These are phyloP conservation scores for Camellia lanceoleosa DNA, from an alignment of 148 eudicot species.

Conservation along the genomic window DNA sequence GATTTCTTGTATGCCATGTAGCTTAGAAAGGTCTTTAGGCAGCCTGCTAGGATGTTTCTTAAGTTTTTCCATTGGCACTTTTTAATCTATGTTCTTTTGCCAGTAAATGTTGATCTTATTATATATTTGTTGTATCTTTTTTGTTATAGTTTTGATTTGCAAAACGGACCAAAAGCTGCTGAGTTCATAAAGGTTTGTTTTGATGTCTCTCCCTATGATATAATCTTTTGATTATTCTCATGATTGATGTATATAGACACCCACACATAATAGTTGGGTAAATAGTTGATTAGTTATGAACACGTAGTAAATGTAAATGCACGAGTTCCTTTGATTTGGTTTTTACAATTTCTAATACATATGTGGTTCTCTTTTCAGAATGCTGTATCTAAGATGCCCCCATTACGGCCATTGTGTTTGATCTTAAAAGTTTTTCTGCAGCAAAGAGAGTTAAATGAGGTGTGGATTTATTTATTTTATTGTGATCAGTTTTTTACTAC, in stretches of 20 bases:
- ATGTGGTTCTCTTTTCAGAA: conserved; percentile 41
- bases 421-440: conserved; percentile 92
- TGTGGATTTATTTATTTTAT: conserved; percentile 13
- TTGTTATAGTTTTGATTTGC: conserved; percentile 74
- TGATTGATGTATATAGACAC: background rate
- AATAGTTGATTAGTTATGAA: too few relatives aligned
- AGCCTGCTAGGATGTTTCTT: background rate
- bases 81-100: background rate
- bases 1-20: conserved; percentile 1
- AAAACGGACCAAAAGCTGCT: conserved; percentile 95
- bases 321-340: background rate
- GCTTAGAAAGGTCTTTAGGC: background rate
- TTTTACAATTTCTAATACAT: conserved; percentile 2
- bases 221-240: background rate
- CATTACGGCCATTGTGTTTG: conserved; percentile 86
- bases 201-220: background rate
- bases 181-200: conserved; percentile 74
- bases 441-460: conserved; percentile 96
- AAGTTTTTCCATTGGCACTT: background rate
- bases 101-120: background rate
- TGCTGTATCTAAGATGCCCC: conserved; percentile 76
- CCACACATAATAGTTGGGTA: background rate
- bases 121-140: background rate
- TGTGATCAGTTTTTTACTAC: background rate
- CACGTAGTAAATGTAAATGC: background rate